Percentiles rank a stretch among this genome's conserved stretches.
phyloP scores from a whole-genome alignment of 176 grass and related monocot genomes.

The Musa itinerans region DNA sequence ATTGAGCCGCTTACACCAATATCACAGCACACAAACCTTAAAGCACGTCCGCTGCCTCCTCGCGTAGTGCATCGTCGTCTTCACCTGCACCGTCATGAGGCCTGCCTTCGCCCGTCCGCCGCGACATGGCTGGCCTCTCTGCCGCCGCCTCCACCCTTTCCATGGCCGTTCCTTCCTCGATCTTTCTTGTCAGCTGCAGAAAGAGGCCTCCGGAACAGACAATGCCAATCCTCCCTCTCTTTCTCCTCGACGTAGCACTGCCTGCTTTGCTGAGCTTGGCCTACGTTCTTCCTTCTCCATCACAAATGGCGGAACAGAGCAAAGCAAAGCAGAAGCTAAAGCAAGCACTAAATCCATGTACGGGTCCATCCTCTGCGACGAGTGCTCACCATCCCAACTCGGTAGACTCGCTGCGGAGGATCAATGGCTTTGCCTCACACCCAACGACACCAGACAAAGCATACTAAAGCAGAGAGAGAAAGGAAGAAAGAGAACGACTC shows the following conservation, averaged over 20 bases:
- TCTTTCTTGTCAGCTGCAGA: too few relatives aligned
- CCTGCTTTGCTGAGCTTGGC: too few relatives aligned
- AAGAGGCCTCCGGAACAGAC: too few relatives aligned
- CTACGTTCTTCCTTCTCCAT: too few relatives aligned
- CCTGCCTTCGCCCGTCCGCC: not conserved
- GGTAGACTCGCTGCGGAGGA: too few relatives aligned
- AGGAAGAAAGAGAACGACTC: not conserved
- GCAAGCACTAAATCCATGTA: not conserved
- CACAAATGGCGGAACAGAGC: too few relatives aligned
- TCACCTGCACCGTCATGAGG: not conserved
- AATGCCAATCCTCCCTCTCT: not conserved
- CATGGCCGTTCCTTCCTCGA: too few relatives aligned
- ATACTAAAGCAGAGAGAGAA: too few relatives aligned
- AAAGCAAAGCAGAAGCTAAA: not conserved
- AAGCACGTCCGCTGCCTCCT: not conserved
- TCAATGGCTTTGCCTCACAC: not conserved
- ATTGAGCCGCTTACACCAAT: constrained; percentile 7
- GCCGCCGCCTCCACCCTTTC: too few relatives aligned
- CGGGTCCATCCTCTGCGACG: not conserved
- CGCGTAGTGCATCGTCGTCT: not conserved
- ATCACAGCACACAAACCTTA: not conserved
- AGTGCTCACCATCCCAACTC: not conserved
- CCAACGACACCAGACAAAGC: not conserved
- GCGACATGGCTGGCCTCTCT: not conserved
- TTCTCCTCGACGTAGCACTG: not conserved